Base-by-base conservation (phyloP, 495 filamentous ascomycete genomes). In the Penicillium canariense region DNA sequence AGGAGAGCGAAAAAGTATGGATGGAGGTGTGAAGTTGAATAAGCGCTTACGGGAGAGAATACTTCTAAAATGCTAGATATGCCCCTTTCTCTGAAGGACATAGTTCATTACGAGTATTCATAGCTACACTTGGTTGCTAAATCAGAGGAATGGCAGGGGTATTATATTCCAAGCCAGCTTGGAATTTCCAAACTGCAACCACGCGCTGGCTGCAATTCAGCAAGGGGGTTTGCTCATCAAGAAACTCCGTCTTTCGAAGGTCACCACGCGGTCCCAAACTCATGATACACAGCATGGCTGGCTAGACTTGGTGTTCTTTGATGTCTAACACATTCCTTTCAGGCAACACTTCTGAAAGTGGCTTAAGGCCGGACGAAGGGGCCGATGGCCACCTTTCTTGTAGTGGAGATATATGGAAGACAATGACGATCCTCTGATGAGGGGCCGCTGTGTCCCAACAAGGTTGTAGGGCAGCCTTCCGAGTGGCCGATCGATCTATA, bases 151-250 rank as follows among this genome's bases (percentile, higher is more conserved):
- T 25, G 34, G 39, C 22, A 48, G 39, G 18, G 20, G 35, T 43
- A 54, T 28, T 47, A 10, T 32, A 48, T 58, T 60, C 58, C 63
- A 67, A 67, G 63, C 63, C 63, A 53, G 63, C 63, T 67, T 60
- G 46, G 63, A 52, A 36, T 40, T 38, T 48, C 36, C 14, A 35
- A 52, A 47, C 27, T 22, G 39, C 31, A 11, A 30, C 7, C 23
- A 14, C 15, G 18, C 26, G 31, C 9, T 17, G 27, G 12, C n/a
- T 32, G 15, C 9, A 20, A 20, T 27, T 22, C 15, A n/a, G n/a
- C n/a, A n/a, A n/a, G n/a, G n/a, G n/a, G n/a, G 18, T 7, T 25
- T 18, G 18, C 17, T 26, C 38, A n/a, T n/a, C 38, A 25, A 25
- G 18, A 12, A n/a, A 9, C 17, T 42, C 38, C 12, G n/a, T 23